Evolutionary conservation across 1,284 basidiomycete species (phyloP).

Genomic region (Ustilago tritici): DNA sequence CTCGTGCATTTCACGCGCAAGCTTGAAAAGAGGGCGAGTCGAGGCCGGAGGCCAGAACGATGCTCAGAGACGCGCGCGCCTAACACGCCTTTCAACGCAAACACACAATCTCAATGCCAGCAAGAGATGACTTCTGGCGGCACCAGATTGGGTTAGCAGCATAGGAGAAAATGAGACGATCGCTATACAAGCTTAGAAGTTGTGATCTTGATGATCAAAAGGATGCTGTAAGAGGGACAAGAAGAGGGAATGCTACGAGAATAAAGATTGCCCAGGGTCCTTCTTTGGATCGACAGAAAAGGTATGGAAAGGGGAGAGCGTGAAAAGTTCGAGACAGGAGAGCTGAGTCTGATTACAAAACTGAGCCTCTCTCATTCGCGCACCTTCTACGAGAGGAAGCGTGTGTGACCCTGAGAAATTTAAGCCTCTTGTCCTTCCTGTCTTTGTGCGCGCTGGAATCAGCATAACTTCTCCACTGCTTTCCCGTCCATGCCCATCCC

Average conservation of each 20-base stretch:
- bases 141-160: neutral
- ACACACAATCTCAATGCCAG: neutral
- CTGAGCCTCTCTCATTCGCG: slow-evolving; percentile 23
- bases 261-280: slow-evolving; percentile 8
- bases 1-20: slow-evolving; percentile 47
- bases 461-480: neutral
- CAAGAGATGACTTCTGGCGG: neutral
- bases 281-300: slow-evolving; percentile 9
- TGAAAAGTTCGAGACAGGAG: slow-evolving; percentile 5
- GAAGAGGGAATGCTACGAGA: neutral
- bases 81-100: neutral
- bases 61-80: neutral
- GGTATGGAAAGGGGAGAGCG: neutral
- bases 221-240: neutral
- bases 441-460: slow-evolving; percentile 5
- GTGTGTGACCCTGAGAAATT: neutral
- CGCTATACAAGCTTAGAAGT: neutral
- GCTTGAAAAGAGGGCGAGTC: neutral
- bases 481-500: slow-evolving; percentile 7
- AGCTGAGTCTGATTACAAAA: slow-evolving; percentile 38
- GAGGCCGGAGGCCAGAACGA: neutral
- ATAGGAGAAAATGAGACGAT: neutral
- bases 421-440: neutral
- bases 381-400: neutral
- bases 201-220: neutral